Conservation (phyloP, 2,329 filamentous ascomycete species). For the Aspergillus fischeri region DNA sequence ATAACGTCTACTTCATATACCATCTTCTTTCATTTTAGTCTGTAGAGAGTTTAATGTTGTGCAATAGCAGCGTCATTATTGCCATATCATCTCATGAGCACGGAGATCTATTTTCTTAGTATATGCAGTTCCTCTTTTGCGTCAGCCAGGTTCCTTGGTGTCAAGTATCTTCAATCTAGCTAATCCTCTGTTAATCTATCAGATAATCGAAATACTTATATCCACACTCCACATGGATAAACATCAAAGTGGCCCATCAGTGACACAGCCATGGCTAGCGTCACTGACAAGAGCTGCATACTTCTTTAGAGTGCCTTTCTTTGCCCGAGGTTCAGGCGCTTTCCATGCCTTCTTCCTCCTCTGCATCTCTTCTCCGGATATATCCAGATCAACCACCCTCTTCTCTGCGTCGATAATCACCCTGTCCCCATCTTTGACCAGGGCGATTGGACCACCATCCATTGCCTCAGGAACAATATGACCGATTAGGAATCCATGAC, state of each 20-base stretch:
- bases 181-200: too few species aligned
- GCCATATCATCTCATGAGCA: too few species aligned
- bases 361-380: constrained; percentile 62
- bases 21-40: too few species aligned
- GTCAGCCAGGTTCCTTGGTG: too few species aligned
- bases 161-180: too few species aligned
- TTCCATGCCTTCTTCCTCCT: constrained; percentile 58
- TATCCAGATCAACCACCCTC: constrained; percentile 60
- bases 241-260: constrained; percentile 24
- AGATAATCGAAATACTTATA: not conserved
- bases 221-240: not conserved
- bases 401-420: constrained; percentile 80
- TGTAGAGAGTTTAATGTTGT: too few species aligned
- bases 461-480: constrained; percentile 85
- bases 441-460: constrained; percentile 76
- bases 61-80: too few species aligned
- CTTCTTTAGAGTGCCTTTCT: constrained; percentile 65
- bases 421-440: constrained; percentile 73
- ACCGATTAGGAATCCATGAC: constrained; percentile 81
- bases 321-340: constrained; percentile 36
- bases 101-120: too few species aligned
- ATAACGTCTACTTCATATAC: too few species aligned
- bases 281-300: constrained; percentile 54
- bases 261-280: constrained; percentile 47
- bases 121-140: too few species aligned